These are phyloP conservation scores for Tulasnella sp. DNA, from an alignment of 768 basidiomycete genomes.

Conservation along the genomic window DNA sequence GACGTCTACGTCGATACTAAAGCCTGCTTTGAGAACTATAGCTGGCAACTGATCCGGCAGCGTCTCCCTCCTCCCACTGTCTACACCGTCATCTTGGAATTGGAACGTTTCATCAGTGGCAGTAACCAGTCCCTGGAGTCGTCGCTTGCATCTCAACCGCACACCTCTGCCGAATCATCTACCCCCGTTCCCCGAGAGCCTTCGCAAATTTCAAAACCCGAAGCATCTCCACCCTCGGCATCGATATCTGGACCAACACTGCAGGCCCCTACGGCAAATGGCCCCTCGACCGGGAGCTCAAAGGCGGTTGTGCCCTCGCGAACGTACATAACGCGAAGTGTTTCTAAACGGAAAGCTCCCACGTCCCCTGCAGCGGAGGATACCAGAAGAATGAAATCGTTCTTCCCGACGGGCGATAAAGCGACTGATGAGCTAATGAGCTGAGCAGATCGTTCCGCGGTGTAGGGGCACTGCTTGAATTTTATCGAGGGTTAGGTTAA, in stretches of 20 bases:
- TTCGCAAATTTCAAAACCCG: background rate
- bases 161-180: background rate
- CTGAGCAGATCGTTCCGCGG: background rate
- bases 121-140: constrained; percentile 11
- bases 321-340: background rate
- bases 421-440: background rate
- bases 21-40: constrained; percentile 69
- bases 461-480: background rate
- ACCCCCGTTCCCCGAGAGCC: background rate
- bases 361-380: background rate
- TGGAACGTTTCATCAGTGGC: background rate
- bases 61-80: constrained; percentile 59
- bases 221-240: background rate
- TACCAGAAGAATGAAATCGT: background rate
- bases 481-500: background rate
- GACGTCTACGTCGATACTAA: constrained; percentile 68
- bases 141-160: background rate
- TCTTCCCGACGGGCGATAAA: background rate
- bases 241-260: background rate
- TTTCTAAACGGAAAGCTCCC: background rate
- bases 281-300: background rate
- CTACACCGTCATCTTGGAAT: constrained; percentile 37
- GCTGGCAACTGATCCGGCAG: constrained; percentile 66
- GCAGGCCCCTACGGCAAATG: background rate
- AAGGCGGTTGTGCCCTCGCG: background rate